Evolutionary conservation across 148 eudicot species (phyloP), one percentile per base, ranked within the genome.

Genomic region (Spergularia bocconei): DNA sequence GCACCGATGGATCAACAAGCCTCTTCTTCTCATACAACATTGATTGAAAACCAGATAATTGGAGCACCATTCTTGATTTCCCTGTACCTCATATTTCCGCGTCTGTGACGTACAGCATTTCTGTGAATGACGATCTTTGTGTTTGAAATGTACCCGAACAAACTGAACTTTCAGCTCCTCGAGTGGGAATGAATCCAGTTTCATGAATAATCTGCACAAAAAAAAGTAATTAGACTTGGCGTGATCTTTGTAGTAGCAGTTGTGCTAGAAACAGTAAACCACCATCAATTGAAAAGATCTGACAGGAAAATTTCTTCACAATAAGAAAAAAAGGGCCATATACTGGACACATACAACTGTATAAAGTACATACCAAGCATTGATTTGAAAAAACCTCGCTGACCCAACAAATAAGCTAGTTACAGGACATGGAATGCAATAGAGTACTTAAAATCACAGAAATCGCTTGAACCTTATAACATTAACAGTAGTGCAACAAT

Each of bases 21-120:
- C 55, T 79, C 78, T 52, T 79, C 78, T 52, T 72, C 41, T 36
- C 59, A 60, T 38, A 51, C 51, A 25, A 41, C 51, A 38, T 52
- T 38, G 12, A 13, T 19, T 60, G 20, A 65, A 17, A 55, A 74
- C 33, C 71, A 57, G 16, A 19, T 55, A 52, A 70, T 21, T 53
- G 25, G 70, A 50, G 33, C 65, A 20, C 47, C 60, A 62, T 39
- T 12, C 59, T 51, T 51, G 2, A 6, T 60, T 62, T 48, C 73
- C 69, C 69, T 73, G 77, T 67, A 79, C 74, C 58, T 69, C 69
- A 74, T 64, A 69, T 61, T 73, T 67, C 74, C 66, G 63, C 17
- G 77, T 14, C 50, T 56, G 71, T 65, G 81, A 78, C 65, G 36
- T 72, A 65, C 41, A 63, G 76, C 65, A 56, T 57, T 58, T 78